Conservation (phyloP, 148 eudicot species). For the Chenopodium suecicum region DNA sequence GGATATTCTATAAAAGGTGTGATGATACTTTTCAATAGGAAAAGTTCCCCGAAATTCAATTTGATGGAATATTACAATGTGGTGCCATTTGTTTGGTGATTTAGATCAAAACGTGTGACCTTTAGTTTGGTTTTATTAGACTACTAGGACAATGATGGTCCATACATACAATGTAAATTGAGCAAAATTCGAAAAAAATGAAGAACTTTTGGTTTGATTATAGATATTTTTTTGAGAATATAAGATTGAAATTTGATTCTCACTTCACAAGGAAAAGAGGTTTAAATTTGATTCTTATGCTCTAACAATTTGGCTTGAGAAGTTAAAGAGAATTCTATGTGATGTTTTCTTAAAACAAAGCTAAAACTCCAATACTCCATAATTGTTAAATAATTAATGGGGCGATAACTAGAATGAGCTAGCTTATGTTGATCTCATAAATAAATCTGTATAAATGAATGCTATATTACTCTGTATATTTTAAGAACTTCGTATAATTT, state of each 20-base stretch:
- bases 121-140: slow-evolving; percentile 21
- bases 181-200: neutral
- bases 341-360: no score
- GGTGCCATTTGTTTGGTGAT: slow-evolving; percentile 19
- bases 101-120: slow-evolving; percentile 6
- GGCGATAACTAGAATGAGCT: no score
- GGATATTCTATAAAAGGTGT: slow-evolving; percentile 15
- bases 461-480: no score
- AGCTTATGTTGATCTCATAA: no score
- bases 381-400: no score
- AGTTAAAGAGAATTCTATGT: no score
- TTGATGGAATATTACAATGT: neutral
- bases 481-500: no score
- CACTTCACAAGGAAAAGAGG: neutral
- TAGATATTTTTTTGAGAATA: neutral
- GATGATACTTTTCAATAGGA: neutral
- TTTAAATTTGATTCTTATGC: neutral
- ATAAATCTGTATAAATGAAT: no score
- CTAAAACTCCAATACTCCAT: no score
- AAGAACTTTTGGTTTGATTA: neutral
- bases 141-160: neutral
- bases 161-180: neutral
- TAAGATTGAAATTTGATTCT: neutral
- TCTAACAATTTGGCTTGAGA: neutral
- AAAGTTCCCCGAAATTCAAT: neutral